A percentile compares a stretch with the other conserved stretches of the same genome.
These are phyloP conservation scores for Vitis hybrid DNA, from an alignment of 177 flowering plant genomes.

Conservation along the genomic window DNA sequence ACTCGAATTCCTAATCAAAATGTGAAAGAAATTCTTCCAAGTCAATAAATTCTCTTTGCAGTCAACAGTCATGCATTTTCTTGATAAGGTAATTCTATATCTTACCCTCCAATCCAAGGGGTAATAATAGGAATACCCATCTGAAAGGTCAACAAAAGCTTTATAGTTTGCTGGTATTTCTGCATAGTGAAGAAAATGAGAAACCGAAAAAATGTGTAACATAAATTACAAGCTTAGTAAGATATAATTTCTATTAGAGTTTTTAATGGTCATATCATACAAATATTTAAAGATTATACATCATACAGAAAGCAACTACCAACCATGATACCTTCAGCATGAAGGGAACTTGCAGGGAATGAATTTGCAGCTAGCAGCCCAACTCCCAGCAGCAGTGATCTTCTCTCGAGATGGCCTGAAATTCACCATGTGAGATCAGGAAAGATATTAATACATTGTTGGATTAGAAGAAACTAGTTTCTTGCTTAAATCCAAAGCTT, in stretches of 20 bases:
- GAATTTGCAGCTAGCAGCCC: slow-evolving; percentile 48
- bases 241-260: not conserved
- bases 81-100: not conserved
- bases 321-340: slow-evolving; percentile 57
- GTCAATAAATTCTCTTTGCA: not conserved
- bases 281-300: no score
- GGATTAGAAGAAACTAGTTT: not conserved
- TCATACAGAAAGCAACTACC: not conserved
- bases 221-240: not conserved
- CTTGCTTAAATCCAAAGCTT: no score
- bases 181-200: slow-evolving; percentile 26
- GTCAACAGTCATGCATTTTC: not conserved
- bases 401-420: slow-evolving; percentile 49
- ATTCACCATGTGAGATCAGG: slow-evolving; percentile 1
- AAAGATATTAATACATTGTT: not conserved
- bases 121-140: slow-evolving; percentile 79
- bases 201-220: no score
- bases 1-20: slow-evolving; percentile 68
- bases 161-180: slow-evolving; percentile 59
- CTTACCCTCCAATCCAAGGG: slow-evolving; percentile 91
- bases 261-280: not conserved
- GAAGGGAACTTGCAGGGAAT: slow-evolving; percentile 40
- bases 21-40: not conserved
- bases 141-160: slow-evolving; percentile 59
- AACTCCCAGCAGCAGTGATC: slow-evolving; percentile 50